Base-by-base conservation (phyloP, 805 yeast genomes). In the Saturnispora hagleri region DNA sequence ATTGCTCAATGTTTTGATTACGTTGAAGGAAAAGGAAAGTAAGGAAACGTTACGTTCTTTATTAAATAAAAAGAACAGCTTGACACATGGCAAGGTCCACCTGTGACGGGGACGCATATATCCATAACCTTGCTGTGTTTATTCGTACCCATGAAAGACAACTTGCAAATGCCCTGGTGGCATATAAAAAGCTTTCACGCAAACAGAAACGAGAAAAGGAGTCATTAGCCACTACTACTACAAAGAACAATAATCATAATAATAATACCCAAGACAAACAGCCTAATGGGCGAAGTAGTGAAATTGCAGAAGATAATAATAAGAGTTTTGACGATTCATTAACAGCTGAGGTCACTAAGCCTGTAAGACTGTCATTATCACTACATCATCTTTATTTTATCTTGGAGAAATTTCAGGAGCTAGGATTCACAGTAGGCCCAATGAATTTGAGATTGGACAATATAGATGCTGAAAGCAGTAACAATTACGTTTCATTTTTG, bases 301-400 rank as follows among this genome's bases (percentile, higher is more conserved):
- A 38, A 17, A 18, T 8, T n/a, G 35, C 15, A 35, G 52, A 51
- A 33, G 45, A 52, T 31, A n/a, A 55, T 15, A 46, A 43, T 1
- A 40, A 54, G 4, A 28, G 50, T 12, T 54, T 52, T 26, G 56
- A 60, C 26, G 57, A 47, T 8, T 50, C 45, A 6, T 35, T 51
- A 34, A 48, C 52, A 5, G 50, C 48, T 5, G 54, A 52, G 17
- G 46, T 56, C 22, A 51, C 58, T 2, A 81, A 79, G 58, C 83
- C 85, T 0, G 75, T 78, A 13, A 65, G 86, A 53, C 67, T 82
- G 22, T 74, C 78, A 13, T 68, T 82, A 49, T 80, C 86, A 17
- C 68, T 81, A 27, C 88, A 82, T 62, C 87, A 82, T 61, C 68
- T 82, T 28, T 82, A 79, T 60, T 82, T 76, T 58, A 69, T 82